Percentiles rank a stretch among this genome's conserved stretches.
Conservation (phyloP, 1,284 basidiomycete genomes). For the Ustilago lituana region DNA sequence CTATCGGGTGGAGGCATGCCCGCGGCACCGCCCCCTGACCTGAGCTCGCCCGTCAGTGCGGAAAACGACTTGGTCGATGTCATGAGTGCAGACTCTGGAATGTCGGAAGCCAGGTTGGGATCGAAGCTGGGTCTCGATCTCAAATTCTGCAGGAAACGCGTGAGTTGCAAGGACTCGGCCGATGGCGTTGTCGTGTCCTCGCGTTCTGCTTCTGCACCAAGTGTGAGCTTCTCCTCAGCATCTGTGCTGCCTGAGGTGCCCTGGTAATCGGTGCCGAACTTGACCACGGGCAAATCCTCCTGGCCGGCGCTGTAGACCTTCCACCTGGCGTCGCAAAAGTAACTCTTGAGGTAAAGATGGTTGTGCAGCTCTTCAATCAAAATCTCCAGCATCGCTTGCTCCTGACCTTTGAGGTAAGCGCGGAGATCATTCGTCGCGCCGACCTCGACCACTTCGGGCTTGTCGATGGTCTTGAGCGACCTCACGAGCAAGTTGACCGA, state of each 20-base stretch:
- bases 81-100: conserved; percentile 37
- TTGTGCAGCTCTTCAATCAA: conserved; percentile 94
- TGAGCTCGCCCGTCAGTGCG: conserved; percentile 31
- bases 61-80: conserved; percentile 37
- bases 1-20: conserved; percentile 1
- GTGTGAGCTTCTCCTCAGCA: neutral
- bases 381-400: conserved; percentile 75
- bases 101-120: conserved; percentile 45
- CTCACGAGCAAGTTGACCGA: conserved; percentile 87
- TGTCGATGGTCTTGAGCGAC: conserved; percentile 89
- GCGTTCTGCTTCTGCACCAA: neutral
- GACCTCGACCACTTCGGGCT: conserved; percentile 90
- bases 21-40: conserved; percentile 1
- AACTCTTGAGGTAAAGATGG: conserved; percentile 96
- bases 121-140: conserved; percentile 45
- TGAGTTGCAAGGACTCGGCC: conserved; percentile 38
- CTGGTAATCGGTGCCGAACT: conserved; percentile 52
- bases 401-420: conserved; percentile 85
- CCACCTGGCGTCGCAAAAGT: conserved; percentile 95
- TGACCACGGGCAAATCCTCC: conserved; percentile 68
- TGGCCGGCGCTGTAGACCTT: conserved; percentile 83
- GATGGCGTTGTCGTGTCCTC: neutral
- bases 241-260: neutral
- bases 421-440: conserved; percentile 90
- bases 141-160: conserved; percentile 43